Evolutionary conservation across 768 basidiomycete genomes (phyloP).

Genomic region (Lyophyllum semitale): DNA sequence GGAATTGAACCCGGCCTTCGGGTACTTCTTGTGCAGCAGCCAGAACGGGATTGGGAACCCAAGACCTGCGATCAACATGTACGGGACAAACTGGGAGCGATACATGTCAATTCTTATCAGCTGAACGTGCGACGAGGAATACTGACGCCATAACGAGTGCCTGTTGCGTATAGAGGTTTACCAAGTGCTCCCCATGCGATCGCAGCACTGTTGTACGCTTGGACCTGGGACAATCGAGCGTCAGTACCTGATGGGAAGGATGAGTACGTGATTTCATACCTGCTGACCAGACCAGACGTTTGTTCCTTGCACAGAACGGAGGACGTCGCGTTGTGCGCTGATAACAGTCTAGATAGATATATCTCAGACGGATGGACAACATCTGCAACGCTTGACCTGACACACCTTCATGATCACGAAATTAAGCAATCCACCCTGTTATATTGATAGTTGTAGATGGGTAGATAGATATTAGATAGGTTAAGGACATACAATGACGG

Average conservation of each 20-base stretch:
- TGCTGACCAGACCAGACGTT: slow-evolving; percentile 61
- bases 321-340: slow-evolving; percentile 36
- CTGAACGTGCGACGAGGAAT: slow-evolving; percentile 14
- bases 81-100: slow-evolving; percentile 40
- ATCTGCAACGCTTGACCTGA: slow-evolving; percentile 19
- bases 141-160: slow-evolving; percentile 43
- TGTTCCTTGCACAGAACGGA: slow-evolving; percentile 46
- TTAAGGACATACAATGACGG: slow-evolving; percentile 41
- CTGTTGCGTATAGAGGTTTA: slow-evolving; percentile 45
- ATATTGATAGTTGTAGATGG: background rate
- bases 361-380: background rate
- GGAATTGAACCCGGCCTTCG: slow-evolving; percentile 45
- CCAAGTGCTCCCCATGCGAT: slow-evolving; percentile 59
- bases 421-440: slow-evolving; percentile 47
- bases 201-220: slow-evolving; percentile 52
- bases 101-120: background rate
- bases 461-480: background rate
- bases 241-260: too few relatives aligned
- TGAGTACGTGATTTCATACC: too few relatives aligned
- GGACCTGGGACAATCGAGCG: slow-evolving; percentile 24
- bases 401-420: slow-evolving; percentile 54
- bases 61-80: slow-evolving; percentile 47
- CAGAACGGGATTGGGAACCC: slow-evolving; percentile 54
- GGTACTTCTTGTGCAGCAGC: slow-evolving; percentile 46
- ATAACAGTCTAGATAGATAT: slow-evolving; percentile 22